Percentiles rank a stretch among this genome's conserved stretches.
Evolutionary conservation across 345 rosid species (phyloP).

Genomic region (Gossypioides kirkii): DNA sequence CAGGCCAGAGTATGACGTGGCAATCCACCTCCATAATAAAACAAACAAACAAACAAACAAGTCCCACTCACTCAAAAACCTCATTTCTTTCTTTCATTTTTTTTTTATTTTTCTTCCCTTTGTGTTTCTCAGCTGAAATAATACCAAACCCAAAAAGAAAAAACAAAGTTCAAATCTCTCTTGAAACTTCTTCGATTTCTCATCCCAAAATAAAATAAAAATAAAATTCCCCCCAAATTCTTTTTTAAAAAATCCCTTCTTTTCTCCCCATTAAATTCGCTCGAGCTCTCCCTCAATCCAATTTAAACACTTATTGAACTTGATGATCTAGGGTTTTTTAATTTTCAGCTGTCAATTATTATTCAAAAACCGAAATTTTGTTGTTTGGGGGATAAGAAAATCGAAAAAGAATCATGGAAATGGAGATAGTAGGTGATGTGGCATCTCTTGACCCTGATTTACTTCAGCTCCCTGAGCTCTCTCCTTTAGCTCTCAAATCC

Average conservation of each 20-base stretch:
- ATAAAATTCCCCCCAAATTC: background rate
- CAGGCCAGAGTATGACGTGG: background rate
- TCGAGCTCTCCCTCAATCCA: background rate
- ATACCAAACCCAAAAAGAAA: background rate
- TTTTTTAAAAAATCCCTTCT: too few relatives aligned
- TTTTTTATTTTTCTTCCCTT: background rate
- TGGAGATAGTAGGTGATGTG: constrained; percentile 33
- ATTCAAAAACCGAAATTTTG: background rate
- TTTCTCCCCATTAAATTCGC: too few relatives aligned
- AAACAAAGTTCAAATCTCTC: background rate
- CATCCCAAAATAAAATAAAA: background rate
- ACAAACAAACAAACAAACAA: background rate
- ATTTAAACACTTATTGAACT: background rate
- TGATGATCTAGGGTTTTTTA: constrained; percentile 8
- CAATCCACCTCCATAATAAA: background rate
- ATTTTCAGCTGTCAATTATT: background rate
- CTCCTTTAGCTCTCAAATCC: constrained; percentile 50
- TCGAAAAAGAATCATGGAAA: constrained; percentile 26
- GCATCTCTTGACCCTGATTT: constrained; percentile 51
- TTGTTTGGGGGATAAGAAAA: background rate
- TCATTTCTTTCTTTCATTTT: background rate
- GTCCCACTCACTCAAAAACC: background rate
- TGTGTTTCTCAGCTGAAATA: background rate
- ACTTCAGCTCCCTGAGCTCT: constrained; percentile 68
- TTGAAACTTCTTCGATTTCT: constrained; percentile 1